Evolutionary conservation across 2,329 filamentous ascomycete species (phyloP).

Genomic region (Bipolaris sorokiniana): DNA sequence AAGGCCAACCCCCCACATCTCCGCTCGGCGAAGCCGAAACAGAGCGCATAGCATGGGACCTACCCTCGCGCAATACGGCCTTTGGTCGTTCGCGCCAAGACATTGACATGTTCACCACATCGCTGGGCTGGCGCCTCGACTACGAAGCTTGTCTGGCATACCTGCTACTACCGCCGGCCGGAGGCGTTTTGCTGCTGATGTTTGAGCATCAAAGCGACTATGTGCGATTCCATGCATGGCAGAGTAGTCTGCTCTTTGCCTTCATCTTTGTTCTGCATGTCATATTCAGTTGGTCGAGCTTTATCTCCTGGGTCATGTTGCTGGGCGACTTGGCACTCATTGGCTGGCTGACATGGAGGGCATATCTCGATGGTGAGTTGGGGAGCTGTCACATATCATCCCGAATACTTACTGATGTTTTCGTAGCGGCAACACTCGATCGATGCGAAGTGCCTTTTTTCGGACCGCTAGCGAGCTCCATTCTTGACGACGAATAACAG

Average conservation of each 20-base stretch:
- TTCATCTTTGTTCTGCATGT: conserved; percentile 75
- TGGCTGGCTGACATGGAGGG: conserved; percentile 74
- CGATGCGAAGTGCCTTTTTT: conserved; percentile 88
- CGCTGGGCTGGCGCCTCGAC: conserved; percentile 82
- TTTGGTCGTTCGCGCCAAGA: conserved; percentile 62
- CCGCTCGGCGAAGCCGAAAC: conserved; percentile 19
- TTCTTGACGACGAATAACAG: conserved; percentile 80
- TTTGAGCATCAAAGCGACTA: conserved; percentile 96
- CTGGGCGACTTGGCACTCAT: conserved; percentile 77
- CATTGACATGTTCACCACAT: conserved; percentile 83
- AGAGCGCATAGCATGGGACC: conserved; percentile 41
- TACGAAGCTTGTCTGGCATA: conserved; percentile 93
- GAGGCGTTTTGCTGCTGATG: conserved; percentile 81
- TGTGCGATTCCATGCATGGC: conserved; percentile 97
- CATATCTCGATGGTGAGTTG: conserved; percentile 79
- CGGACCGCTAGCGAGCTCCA: conserved; percentile 82
- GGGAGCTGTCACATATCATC: background rate
- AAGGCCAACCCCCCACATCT: conserved; percentile 11
- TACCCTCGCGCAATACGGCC: conserved; percentile 13
- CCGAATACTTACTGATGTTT: conserved; percentile 13
- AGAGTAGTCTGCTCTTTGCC: conserved; percentile 83
- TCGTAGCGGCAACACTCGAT: conserved; percentile 64
- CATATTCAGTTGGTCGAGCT: conserved; percentile 81
- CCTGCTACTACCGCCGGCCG: conserved; percentile 80
- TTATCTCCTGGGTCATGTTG: conserved; percentile 85